A percentile compares a stretch with the other conserved stretches of the same genome.
Evolutionary conservation across 225 moss, liverwort and hornwort genomes (phyloP).

Genomic region (Straminergon stramineum): DNA sequence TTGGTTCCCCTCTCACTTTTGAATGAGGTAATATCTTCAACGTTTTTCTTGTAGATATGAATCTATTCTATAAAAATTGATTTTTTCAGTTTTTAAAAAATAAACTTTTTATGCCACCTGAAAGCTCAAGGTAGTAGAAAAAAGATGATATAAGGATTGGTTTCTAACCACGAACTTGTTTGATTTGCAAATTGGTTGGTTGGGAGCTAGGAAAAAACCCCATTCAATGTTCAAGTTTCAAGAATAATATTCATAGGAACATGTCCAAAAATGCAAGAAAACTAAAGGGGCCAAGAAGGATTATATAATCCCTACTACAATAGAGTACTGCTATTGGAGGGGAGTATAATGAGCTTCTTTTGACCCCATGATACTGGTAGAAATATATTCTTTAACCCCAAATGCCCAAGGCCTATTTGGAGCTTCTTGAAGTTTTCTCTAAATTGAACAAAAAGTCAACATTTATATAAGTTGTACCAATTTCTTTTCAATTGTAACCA

Average conservation of each 20-base stretch:
- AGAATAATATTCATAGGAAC: background rate
- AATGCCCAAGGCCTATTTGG: too few species aligned
- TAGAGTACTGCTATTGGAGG: background rate
- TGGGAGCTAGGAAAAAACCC: background rate
- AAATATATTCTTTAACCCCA: too few species aligned
- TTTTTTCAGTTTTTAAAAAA: background rate
- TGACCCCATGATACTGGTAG: background rate
- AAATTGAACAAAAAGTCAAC: too few species aligned
- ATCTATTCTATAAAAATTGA: background rate
- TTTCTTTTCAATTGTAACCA: too few species aligned
- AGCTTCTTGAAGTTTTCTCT: too few species aligned
- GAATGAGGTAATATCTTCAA: background rate
- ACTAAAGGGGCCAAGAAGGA: too few species aligned
- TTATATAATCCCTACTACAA: background rate
- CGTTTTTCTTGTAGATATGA: background rate
- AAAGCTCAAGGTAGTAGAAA: background rate
- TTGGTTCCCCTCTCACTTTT: background rate
- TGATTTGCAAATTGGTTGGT: background rate
- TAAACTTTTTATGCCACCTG: fast-evolving
- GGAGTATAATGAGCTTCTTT: background rate
- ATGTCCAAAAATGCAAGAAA: background rate
- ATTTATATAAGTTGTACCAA: too few species aligned
- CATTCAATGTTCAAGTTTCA: background rate
- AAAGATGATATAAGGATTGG: too few species aligned
- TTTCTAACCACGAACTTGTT: background rate